Base-by-base conservation (phyloP, 768 basidiomycete species). In the Ramaria sp. region DNA sequence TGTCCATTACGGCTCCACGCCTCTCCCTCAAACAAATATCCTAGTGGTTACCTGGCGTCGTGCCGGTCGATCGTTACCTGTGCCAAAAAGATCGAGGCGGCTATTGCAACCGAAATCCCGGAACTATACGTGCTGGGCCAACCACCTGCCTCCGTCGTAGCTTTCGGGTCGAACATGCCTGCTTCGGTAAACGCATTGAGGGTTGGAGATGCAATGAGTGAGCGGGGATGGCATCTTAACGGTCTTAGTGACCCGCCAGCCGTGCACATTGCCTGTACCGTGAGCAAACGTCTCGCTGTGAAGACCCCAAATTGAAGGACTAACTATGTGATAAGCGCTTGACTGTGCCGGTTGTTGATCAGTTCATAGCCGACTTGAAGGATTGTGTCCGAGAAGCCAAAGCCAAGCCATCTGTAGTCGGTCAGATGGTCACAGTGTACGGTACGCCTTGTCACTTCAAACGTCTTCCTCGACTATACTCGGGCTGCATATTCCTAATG, bases 261-360 rank as follows among this genome's bases (percentile, higher is more conserved):
- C 9, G 77, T 97, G 43, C 96, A 99, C 70, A 89, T 98, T 62
- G 93, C 93, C 37, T 88, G 86, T 70, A 99, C 95, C 63, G 91
- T 95, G 64, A 63, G 87, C 63, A 12, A 43, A 9, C 33, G 27
- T 22, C 53, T 53, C 38, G 2, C 53, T 57, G 50, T 54, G 53
- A 38, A 59, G 33, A 51, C 48, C 59, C 49, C 31, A 54, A 15
- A 33, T 31, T 39, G 54, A 51, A 54, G 50, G 27, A 27, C 27
- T 27, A 53, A 54, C n/a, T 37, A 38, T 48, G 33, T 19, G 59
- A 41, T 59, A 31, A 93, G 91, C 79, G 83, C 20, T 71, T 95
- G 59, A 96, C 92, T n/a, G 77, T 94, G 9, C 71, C 78, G 1
- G 73, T 76, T 57, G 81, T 87, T 42, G 89, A 91, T 60, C 79